Percentiles rank a stretch among this genome's conserved stretches.
Evolutionary conservation across 2,329 filamentous ascomycete genomes (phyloP).

Genomic region (Trichophyton mentagrophytes): DNA sequence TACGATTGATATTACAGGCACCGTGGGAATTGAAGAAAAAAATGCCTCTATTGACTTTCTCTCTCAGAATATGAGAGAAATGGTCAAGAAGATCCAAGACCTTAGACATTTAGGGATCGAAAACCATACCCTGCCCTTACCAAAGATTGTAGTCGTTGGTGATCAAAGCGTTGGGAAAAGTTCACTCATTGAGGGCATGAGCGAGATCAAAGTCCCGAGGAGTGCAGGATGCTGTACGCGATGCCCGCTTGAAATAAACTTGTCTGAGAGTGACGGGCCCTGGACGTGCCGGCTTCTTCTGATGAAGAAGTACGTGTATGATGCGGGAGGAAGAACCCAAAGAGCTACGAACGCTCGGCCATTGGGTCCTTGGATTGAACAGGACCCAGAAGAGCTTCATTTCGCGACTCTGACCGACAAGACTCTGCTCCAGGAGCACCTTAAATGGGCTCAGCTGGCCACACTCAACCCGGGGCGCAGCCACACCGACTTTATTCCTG

Average conservation of each 20-base stretch:
- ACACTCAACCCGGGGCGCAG: slow-evolving; percentile 54
- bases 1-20: slow-evolving; percentile 3
- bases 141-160: slow-evolving; percentile 70
- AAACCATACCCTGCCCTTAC: slow-evolving; percentile 52
- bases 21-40: slow-evolving; percentile 1
- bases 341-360: slow-evolving; percentile 40
- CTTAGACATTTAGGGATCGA: slow-evolving; percentile 62
- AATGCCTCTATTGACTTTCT: slow-evolving; percentile 20
- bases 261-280: slow-evolving; percentile 39
- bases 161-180: slow-evolving; percentile 80
- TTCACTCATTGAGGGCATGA: slow-evolving; percentile 49
- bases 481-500: slow-evolving; percentile 43
- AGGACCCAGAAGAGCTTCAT: slow-evolving; percentile 33
- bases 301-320: slow-evolving; percentile 50
- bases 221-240: slow-evolving; percentile 63
- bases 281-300: slow-evolving; percentile 61
- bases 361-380: slow-evolving; percentile 54
- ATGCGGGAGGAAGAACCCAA: slow-evolving; percentile 24
- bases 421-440: slow-evolving; percentile 50
- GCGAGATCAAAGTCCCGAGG: slow-evolving; percentile 57
- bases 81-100: slow-evolving; percentile 37
- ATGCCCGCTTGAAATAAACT: slow-evolving; percentile 68
- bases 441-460: slow-evolving; percentile 65
- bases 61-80: slow-evolving; percentile 23
- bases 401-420: slow-evolving; percentile 55